Evolutionary conservation across 2,329 filamentous ascomycete genomes (phyloP).

Genomic region (Polytolypa hystricis): DNA sequence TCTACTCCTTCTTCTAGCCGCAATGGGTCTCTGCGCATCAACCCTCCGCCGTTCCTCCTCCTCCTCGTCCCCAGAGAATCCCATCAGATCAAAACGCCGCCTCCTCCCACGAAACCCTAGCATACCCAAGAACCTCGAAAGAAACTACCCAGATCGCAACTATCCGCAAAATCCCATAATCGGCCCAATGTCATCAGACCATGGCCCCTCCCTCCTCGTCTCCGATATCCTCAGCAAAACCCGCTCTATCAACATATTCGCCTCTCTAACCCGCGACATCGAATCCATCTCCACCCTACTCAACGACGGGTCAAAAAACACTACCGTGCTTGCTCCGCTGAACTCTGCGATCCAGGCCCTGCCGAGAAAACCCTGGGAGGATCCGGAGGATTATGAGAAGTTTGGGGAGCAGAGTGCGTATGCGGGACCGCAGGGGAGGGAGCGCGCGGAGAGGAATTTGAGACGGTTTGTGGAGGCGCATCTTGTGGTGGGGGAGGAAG

Average conservation of each 20-base stretch:
- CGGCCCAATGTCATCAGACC: conserved; percentile 7
- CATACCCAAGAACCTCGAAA: neutral
- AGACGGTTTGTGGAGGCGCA: conserved; percentile 76
- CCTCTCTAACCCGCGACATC: conserved; percentile 54
- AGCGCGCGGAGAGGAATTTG: conserved; percentile 66
- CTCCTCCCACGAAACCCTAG: conserved; percentile 1
- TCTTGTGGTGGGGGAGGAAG: conserved; percentile 45
- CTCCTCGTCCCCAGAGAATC: neutral
- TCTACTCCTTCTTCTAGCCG: neutral
- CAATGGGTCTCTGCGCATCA: neutral
- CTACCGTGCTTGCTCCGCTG: conserved; percentile 78
- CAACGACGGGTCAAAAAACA: conserved; percentile 48
- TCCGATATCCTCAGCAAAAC: conserved; percentile 75
- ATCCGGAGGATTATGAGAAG: conserved; percentile 58
- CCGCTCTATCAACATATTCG: conserved; percentile 72
- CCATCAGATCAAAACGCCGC: neutral
- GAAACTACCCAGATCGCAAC: neutral
- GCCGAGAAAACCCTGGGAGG: conserved; percentile 63
- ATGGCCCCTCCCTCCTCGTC: conserved; percentile 30
- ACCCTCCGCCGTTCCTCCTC: neutral
- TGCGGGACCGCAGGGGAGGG: conserved; percentile 56
- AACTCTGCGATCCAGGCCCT: conserved; percentile 70
- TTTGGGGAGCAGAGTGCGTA: conserved; percentile 59
- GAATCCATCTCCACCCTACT: conserved; percentile 16
- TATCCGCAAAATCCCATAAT: neutral